Conservation (phyloP, 495 filamentous ascomycete genomes). For the Podospora pseudocomata region DNA sequence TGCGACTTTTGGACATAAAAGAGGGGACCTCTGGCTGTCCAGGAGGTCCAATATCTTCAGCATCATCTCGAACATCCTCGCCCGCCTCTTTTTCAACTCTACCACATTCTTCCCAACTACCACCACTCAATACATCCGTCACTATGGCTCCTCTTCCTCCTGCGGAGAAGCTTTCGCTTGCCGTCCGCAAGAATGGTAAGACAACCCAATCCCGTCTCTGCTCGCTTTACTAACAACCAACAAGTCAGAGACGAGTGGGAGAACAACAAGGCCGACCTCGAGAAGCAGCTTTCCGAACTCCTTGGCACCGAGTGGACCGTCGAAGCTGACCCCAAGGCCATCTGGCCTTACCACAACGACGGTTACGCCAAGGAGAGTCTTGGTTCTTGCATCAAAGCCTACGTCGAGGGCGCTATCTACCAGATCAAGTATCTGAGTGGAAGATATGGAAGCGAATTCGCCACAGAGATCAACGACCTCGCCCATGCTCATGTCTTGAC, state of each 20-base stretch:
- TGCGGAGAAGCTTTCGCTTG: conserved; percentile 52
- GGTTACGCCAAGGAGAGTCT: conserved; percentile 45
- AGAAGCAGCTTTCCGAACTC: conserved; percentile 40
- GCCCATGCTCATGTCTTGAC: conserved; percentile 43
- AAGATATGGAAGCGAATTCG: conserved; percentile 35
- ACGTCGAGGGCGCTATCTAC: conserved; percentile 41
- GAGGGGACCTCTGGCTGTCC: background rate
- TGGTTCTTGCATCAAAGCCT: conserved; percentile 46
- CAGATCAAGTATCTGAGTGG: conserved; percentile 38
- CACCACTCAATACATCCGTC: background rate
- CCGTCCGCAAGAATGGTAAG: conserved; percentile 50
- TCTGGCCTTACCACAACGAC: conserved; percentile 49
- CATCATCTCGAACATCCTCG: conserved; percentile 1
- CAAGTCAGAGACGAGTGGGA: conserved; percentile 53
- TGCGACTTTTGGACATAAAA: background rate
- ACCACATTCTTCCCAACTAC: background rate
- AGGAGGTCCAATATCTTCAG: background rate
- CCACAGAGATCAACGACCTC: conserved; percentile 48
- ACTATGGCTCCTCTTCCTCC: conserved; percentile 41
- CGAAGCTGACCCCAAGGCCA: conserved; percentile 43
- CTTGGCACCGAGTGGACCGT: conserved; percentile 48
- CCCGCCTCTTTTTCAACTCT: background rate
- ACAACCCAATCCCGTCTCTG: background rate
- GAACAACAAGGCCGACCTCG: conserved; percentile 42
- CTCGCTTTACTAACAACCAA: background rate